Base-by-base conservation (phyloP, 75 land plant species). In the Sequoiadendron giganteum region DNA sequence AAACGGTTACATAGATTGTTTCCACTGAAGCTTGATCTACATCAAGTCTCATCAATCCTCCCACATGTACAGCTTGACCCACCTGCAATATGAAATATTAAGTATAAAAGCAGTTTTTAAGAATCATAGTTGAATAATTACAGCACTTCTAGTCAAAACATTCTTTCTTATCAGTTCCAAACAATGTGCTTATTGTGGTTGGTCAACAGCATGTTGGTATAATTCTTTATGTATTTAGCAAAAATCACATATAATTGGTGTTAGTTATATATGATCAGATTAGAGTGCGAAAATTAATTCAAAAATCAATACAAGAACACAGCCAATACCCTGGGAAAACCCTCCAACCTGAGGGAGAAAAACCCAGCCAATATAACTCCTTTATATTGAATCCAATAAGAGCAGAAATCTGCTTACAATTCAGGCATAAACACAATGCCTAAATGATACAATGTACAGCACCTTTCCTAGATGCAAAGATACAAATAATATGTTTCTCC, bases 1-100 rank as follows among this genome's bases (percentile, higher is more conserved):
- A 96, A 14, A 98, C 85, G 34, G 98, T 97, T 39, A 95, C 88
- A 90, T 96, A 98, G 85, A 98, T 95, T 73, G 96, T 98, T 58
- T 97, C 88, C 39, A 94, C 93, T 30, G 97, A 98, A 89, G 97
- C 93, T 73, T 95, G 91, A 58, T 77, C 87, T 36, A 96, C 86
- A 85, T 96, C 97, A 81, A 98, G 88, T 86, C 99, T 93, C 49
- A 92, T 83, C 68, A 96, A 87, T 61, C 94, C 99, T 84, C 99
- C 99, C 61, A 95, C 92, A 88, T 95, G 96, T 58, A 95, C 85
- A 30, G 95, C 86, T 81, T 95, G 93, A 72, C 97, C 97, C 39
- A 49, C 93, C 98, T 97, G 92, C 86, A 90, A 88, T 82, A 32
- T 40, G 78, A 86, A 40, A 77, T n/a, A 82, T 45, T 3, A 82